Percentiles rank a stretch among this genome's conserved stretches.
Evolutionary conservation across 148 eudicot genomes (phyloP).

Genomic region (Beta vulgaris): DNA sequence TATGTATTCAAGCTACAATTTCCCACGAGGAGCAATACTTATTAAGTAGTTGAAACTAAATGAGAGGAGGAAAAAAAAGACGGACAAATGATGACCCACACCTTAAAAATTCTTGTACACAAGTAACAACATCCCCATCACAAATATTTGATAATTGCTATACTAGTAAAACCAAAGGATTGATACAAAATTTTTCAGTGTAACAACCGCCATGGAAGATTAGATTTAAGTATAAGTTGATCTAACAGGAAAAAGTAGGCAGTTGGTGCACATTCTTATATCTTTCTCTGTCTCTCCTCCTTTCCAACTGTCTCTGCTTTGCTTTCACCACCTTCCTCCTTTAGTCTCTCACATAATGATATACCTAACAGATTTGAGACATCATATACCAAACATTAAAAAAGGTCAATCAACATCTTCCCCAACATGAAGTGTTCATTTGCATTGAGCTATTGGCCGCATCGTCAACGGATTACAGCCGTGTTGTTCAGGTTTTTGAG

Average conservation of each 20-base stretch:
- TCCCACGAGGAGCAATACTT: neutral
- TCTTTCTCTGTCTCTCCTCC: conserved; percentile 8
- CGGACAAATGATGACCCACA: conserved; percentile 13
- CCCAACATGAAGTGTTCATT: too few relatives aligned
- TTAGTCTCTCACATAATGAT: conserved; percentile 16
- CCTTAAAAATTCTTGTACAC: too few relatives aligned
- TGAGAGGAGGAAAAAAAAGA: neutral
- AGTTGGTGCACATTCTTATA: conserved; percentile 5
- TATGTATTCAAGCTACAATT: neutral
- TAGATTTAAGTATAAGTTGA: too few relatives aligned
- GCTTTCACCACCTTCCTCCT: neutral
- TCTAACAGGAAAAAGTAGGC: neutral
- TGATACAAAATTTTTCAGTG: neutral
- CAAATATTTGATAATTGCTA: neutral
- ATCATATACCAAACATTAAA: conserved; percentile 17
- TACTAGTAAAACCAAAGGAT: neutral
- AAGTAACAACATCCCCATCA: too few relatives aligned
- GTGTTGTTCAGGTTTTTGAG: neutral
- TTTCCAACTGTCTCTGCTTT: conserved; percentile 12
- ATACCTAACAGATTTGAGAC: conserved; percentile 15
- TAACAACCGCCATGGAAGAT: conserved; percentile 3
- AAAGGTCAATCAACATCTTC: conserved; percentile 11
- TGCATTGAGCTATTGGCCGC: too few relatives aligned
- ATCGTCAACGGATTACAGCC: neutral
- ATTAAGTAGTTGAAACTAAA: conserved; percentile 2